Base-by-base conservation (phyloP, 352 stramenopile species). In the Globisporangium cylindrosporum region DNA sequence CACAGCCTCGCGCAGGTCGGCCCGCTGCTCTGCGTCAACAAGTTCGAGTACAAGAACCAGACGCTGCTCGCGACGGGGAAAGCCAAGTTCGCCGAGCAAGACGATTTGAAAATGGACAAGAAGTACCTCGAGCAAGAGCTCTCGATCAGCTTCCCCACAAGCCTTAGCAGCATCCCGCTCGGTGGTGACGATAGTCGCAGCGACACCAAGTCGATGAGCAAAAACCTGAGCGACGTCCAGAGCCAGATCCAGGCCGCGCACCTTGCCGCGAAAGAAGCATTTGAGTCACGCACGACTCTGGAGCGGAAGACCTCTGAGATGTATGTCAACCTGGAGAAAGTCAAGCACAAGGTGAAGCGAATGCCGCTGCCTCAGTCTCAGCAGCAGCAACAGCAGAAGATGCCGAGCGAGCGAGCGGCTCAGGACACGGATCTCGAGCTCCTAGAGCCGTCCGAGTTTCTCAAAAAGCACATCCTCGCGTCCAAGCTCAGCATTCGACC, bases 91-190 rank as follows among this genome's bases (percentile, higher is more conserved):
- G 59, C 73, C 12, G 74, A 86, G 54, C 63, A 73, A 5, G 70
- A 75, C 20, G 81, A 88, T 36, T 61, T 89, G 43, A 77, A 75
- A 48, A 89, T 89, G 76, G 78, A 88, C 68, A 85, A 85, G 20
- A 56, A 73, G 20, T 90, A 91, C 51, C 68, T 91, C 24, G 78
- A 89, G 59, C 74, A 81, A 5, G 79, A 90, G 27, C 77, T 90
- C 2, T 75, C 74, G 4, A 86, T 85, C 56, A 74, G 67, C 4
- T 77, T 79, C 24, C 74, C 74, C 22, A 67, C 70, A 9, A 57
- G 59, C 29, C 73, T 74, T 5, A 73, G 64, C 34, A 51, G 29
- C 25, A 32, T 59, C 38, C 14, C 41, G 1, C 38, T 18, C 4
- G 25, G 36, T n/a, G 36, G 24, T 54, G 14, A 10, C 12, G 4